phyloP scores from a whole-genome alignment of 2,329 filamentous ascomycete genomes.

The Pseudogymnoascus sp. region DNA sequence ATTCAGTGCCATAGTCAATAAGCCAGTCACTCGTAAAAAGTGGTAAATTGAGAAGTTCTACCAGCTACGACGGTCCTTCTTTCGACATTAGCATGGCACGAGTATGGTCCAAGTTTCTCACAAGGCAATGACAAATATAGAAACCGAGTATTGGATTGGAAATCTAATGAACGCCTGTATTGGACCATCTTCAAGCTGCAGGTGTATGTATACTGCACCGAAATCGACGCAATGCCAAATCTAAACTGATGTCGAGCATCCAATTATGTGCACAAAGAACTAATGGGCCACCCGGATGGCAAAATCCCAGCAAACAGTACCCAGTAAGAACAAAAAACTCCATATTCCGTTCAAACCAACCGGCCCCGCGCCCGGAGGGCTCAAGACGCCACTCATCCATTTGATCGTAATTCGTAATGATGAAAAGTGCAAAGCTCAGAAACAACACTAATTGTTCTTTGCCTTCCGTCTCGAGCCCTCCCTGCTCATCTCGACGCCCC shows the following conservation, averaged over 20 bases:
- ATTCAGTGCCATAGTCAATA: no score
- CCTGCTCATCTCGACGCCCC: slow-evolving; percentile 8
- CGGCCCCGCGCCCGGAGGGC: background rate
- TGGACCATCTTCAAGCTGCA: background rate
- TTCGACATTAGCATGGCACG: no score
- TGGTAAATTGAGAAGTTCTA: no score
- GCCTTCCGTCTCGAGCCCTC: slow-evolving; percentile 8
- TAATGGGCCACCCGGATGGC: background rate
- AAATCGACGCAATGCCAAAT: slow-evolving; percentile 7
- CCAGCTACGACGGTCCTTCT: no score
- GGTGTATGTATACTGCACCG: slow-evolving; percentile 2
- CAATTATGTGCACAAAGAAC: background rate
- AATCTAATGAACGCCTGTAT: background rate
- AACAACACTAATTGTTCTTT: slow-evolving; percentile 7
- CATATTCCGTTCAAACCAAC: background rate
- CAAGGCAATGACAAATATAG: background rate
- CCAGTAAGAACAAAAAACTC: background rate
- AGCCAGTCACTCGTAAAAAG: no score
- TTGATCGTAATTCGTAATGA: slow-evolving; percentile 8
- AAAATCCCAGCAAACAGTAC: background rate
- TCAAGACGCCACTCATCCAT: slow-evolving; percentile 8
- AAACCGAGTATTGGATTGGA: background rate
- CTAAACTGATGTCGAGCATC: background rate
- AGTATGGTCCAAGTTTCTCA: background rate
- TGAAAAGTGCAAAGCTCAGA: background rate